These are phyloP conservation scores for Isoetes taiwanensis DNA, from an alignment of 75 land plant genomes.

Conservation along the genomic window DNA sequence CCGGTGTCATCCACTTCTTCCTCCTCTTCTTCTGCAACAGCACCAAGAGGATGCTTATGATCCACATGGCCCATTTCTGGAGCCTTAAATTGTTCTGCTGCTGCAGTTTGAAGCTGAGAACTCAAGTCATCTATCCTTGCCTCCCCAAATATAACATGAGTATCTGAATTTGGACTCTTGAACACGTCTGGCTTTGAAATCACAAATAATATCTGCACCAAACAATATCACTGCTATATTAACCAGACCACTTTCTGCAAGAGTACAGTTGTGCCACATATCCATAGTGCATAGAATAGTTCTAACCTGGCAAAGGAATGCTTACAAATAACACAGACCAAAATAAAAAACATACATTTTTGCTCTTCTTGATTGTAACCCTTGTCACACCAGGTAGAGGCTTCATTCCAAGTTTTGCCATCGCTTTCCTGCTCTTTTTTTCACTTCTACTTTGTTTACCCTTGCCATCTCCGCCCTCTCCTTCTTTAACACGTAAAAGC, in stretches of 20 bases:
- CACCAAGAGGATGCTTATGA: slow-evolving; percentile 35
- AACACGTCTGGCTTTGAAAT: slow-evolving; percentile 76
- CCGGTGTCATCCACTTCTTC: slow-evolving; percentile 66
- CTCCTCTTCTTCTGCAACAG: slow-evolving; percentile 39
- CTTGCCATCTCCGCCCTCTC: slow-evolving; percentile 32
- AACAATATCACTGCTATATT: not conserved
- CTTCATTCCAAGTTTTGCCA: slow-evolving; percentile 91
- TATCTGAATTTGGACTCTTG: slow-evolving; percentile 66
- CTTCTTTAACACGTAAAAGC: slow-evolving; percentile 17
- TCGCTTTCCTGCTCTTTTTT: slow-evolving; percentile 85
- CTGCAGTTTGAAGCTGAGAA: slow-evolving; percentile 64
- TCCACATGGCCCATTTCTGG: slow-evolving; percentile 35
- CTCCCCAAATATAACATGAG: slow-evolving; percentile 59
- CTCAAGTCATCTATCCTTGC: slow-evolving; percentile 70
- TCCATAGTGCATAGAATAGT: not conserved
- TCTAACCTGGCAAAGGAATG: not conserved
- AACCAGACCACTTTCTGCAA: not conserved
- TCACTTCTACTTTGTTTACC: slow-evolving; percentile 92
- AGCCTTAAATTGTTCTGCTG: slow-evolving; percentile 71
- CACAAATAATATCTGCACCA: slow-evolving; percentile 48
- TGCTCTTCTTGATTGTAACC: slow-evolving; percentile 81
- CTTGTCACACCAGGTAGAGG: slow-evolving; percentile 77
- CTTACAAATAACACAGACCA: not conserved
- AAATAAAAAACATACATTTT: slow-evolving; percentile 35
- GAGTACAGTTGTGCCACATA: not conserved